Conservation (phyloP, 306 rosid species). For the Dryas alaskensis region DNA sequence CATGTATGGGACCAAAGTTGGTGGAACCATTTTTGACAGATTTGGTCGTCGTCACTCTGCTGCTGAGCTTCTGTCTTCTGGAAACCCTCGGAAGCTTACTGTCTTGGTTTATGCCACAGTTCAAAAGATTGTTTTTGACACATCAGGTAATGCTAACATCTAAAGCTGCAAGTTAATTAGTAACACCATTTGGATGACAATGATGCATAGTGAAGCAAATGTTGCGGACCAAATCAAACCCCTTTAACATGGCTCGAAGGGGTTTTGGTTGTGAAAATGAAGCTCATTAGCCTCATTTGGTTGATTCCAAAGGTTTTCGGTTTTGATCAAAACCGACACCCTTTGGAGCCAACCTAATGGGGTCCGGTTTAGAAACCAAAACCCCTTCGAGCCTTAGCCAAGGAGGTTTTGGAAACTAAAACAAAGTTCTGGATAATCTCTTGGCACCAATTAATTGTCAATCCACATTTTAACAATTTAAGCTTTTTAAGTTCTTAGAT, state of each 20-base stretch:
- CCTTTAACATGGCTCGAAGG: no score
- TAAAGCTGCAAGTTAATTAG: background rate
- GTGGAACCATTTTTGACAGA: conserved; percentile 87
- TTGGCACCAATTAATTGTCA: background rate
- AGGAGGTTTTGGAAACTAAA: no score
- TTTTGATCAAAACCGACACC: background rate
- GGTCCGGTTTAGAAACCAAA: background rate
- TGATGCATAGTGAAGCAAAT: background rate
- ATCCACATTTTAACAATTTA: background rate
- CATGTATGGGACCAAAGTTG: conserved; percentile 81
- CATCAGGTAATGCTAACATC: conserved; percentile 35
- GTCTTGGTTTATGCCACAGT: conserved; percentile 74
- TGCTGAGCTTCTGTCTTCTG: conserved; percentile 75
- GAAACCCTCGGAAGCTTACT: conserved; percentile 60
- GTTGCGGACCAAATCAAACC: background rate
- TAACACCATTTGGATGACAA: background rate
- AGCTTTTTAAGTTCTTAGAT: background rate
- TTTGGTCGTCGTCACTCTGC: conserved; percentile 84
- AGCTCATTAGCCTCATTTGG: background rate
- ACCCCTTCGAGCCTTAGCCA: background rate
- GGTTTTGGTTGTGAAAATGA: no score
- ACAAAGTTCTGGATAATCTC: no score
- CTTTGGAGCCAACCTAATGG: no score
- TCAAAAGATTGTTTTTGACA: conserved; percentile 72
- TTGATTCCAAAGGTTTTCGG: background rate